phyloP scores from a whole-genome alignment of 2,329 filamentous ascomycete species.

The Cladosporium velox region DNA sequence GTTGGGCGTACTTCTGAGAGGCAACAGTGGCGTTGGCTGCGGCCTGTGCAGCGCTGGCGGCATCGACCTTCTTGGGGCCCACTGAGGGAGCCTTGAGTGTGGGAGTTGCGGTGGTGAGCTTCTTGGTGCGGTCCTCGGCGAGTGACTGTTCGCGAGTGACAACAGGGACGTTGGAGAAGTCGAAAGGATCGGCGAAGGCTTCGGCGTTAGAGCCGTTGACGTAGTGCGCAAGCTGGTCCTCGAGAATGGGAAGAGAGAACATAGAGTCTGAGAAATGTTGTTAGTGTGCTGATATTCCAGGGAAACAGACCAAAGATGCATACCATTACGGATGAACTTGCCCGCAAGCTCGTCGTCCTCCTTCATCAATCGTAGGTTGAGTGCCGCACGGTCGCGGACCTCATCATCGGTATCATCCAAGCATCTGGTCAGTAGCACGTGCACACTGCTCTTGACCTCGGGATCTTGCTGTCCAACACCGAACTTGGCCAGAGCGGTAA shows the following conservation, averaged over 20 bases:
- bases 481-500: constrained; percentile 94
- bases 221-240: constrained; percentile 97
- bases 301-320: constrained; percentile 29
- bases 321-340: constrained; percentile 91
- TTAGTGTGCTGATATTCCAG: constrained; percentile 28
- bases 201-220: constrained; percentile 89
- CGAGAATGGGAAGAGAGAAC: constrained; percentile 91
- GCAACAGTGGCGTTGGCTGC: constrained; percentile 71
- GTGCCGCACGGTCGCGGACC: constrained; percentile 89
- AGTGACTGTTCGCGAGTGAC: constrained; percentile 95
- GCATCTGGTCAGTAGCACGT: constrained; percentile 87
- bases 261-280: constrained; percentile 68
- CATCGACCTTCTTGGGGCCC: constrained; percentile 71
- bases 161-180: constrained; percentile 85
- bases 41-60: constrained; percentile 70
- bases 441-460: constrained; percentile 94
- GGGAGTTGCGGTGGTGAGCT: constrained; percentile 87
- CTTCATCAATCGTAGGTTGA: constrained; percentile 89
- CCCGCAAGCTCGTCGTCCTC: constrained; percentile 78
- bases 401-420: constrained; percentile 97
- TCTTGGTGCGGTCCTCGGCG: constrained; percentile 94
- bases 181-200: constrained; percentile 82
- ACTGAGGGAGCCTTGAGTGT: constrained; percentile 91
- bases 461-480: constrained; percentile 94
- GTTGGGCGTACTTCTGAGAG: constrained; percentile 85